Conservation (phyloP, 441 rosid genomes). For the Pelargonium australe region DNA sequence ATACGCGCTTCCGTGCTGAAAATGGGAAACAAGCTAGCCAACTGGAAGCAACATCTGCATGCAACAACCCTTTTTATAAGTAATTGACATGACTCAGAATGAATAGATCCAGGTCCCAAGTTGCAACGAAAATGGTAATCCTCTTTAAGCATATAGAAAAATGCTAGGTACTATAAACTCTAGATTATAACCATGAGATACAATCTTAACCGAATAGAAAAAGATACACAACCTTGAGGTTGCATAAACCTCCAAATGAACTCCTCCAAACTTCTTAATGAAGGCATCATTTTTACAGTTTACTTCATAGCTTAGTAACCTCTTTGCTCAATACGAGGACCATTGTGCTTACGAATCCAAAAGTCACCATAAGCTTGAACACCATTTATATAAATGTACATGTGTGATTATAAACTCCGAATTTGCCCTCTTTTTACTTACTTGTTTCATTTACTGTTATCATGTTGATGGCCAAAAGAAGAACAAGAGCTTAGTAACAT, state of each 20-base stretch:
- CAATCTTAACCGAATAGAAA: neutral
- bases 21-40: conserved; percentile 89
- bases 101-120: neutral
- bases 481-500: neutral
- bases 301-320: too few species aligned
- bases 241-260: neutral
- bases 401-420: too few species aligned
- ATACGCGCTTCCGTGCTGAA: conserved; percentile 60
- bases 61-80: conserved; percentile 18
- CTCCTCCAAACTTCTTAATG: neutral
- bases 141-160: neutral
- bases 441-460: neutral
- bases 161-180: neutral
- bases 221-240: neutral
- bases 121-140: conserved; percentile 7
- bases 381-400: too few species aligned
- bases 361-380: too few species aligned
- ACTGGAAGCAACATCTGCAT: conserved; percentile 78
- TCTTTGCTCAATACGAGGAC: neutral
- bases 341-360: neutral
- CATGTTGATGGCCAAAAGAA: neutral
- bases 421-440: neutral
- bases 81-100: neutral
- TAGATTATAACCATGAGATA: conserved; percentile 5
- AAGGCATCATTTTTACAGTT: neutral